Base-by-base conservation (phyloP, 208 protist genomes). In the Trypanosoma vivax region DNA sequence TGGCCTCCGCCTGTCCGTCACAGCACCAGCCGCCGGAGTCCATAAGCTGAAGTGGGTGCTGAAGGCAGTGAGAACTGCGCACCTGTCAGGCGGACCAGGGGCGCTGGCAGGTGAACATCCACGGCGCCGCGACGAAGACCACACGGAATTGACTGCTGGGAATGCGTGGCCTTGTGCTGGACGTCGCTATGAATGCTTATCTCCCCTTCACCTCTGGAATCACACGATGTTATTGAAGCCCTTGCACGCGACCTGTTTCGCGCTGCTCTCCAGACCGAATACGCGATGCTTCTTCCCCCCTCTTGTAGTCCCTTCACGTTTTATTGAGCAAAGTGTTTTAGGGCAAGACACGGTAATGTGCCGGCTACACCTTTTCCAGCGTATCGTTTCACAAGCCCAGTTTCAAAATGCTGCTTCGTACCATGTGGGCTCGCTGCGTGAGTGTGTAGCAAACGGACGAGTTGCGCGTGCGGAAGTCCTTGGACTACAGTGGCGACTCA, bases 211-310 rank as follows among this genome's bases (percentile, higher is more conserved):
- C 11, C 1, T 29, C 2, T 6, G 3, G 37, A 9, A 2, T 25
- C 30, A 49, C 49, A 65, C 37, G 49, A 50, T 25, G 19, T 18
- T 16, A 10, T 16, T 16, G 49, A 65, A 27, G 9, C 41, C 23
- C 50, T 14, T 51, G 14, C 38, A 40, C 58, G 58, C 57, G 58
- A 65, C 51, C 18, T 65, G 25, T 25, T 65, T 49, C 39, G 13
- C 45, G 58, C 49, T 4, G 18, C 51, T 6, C 57, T 65, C 45
- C 23, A 39, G 45, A 65, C 49, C 34, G 49, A 47, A 10, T 24
- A 55, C 43, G 49, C 47, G 10, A 30, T 49, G 21, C 58, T 50
- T 2, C 19, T 57, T 16, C 48, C 57, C 29, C 49, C 57, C 14
- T 19, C 49, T 14, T 55, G 49, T 27, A 34, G 1, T 24, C 30